Conservation (phyloP, 768 basidiomycete species). For the Tubosaeta brunneosetosa region DNA sequence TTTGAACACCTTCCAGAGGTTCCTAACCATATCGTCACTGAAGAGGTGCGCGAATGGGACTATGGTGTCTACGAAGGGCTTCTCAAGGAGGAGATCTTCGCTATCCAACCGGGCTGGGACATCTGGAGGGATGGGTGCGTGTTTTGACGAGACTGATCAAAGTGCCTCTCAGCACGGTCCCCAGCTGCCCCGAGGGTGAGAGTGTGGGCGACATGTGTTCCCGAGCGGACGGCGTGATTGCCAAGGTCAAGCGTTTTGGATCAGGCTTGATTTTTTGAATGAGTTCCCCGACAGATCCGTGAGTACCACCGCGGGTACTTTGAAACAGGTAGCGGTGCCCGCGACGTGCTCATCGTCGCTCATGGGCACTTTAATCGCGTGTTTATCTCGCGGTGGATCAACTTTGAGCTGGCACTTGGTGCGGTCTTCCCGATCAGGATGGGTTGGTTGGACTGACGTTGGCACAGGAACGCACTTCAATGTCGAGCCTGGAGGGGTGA, state of each 20-base stretch:
- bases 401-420: conserved; percentile 59
- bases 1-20: conserved; percentile 47
- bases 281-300: conserved; percentile 46
- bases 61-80: conserved; percentile 92
- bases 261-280: conserved; percentile 1
- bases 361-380: conserved; percentile 81
- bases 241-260: conserved; percentile 44
- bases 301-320: conserved; percentile 68
- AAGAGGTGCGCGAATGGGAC: conserved; percentile 81
- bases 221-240: conserved; percentile 74
- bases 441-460: conserved; percentile 7
- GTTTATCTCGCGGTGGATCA: conserved; percentile 79
- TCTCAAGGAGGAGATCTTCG: conserved; percentile 69
- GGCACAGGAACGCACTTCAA: conserved; percentile 67
- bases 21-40: conserved; percentile 56
- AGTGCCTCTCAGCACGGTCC: conserved; percentile 3
- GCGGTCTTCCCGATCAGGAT: conserved; percentile 11
- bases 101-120: conserved; percentile 56
- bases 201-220: conserved; percentile 71
- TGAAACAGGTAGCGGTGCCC: conserved; percentile 59
- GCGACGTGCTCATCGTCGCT: conserved; percentile 85
- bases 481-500: conserved; percentile 79
- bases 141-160: neutral
- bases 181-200: conserved; percentile 86
- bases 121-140: conserved; percentile 83